Evolutionary conservation across 768 basidiomycete genomes (phyloP).

Genomic region (Leccinellum rugosiceps): DNA sequence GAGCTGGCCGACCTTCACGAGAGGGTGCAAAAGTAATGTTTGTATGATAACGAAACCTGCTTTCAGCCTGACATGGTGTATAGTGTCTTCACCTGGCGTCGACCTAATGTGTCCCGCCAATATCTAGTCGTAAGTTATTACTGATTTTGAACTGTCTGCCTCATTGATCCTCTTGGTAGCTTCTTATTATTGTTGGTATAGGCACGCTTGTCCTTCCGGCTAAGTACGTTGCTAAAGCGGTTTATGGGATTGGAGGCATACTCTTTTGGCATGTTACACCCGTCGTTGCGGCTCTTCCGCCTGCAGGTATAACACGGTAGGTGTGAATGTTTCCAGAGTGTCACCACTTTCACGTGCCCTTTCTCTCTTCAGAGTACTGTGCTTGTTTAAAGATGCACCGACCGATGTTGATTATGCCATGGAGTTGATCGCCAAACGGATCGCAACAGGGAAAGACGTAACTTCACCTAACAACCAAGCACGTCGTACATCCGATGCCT

Average conservation of each 20-base stretch:
- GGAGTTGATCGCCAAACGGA: conserved; percentile 60
- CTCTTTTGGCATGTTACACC: conserved; percentile 65
- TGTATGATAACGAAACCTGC: background rate
- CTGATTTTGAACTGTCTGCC: background rate
- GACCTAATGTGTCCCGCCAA: conserved; percentile 44
- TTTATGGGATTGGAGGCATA: conserved; percentile 45
- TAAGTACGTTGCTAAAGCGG: conserved; percentile 45
- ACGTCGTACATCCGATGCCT: conserved; percentile 14
- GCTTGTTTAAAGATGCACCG: conserved; percentile 49
- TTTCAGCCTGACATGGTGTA: background rate
- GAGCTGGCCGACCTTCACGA: conserved; percentile 62
- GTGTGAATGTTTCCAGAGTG: conserved; percentile 8
- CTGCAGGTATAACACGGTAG: conserved; percentile 45
- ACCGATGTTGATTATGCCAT: conserved; percentile 72
- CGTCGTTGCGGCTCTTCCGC: conserved; percentile 49
- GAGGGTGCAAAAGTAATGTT: conserved; percentile 55
- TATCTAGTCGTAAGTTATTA: conserved; percentile 45
- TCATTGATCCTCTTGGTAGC: conserved; percentile 7
- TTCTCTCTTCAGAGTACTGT: conserved; percentile 39
- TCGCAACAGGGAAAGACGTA: conserved; percentile 50
- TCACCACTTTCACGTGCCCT: background rate
- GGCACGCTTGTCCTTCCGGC: conserved; percentile 46
- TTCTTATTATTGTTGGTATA: conserved; percentile 41
- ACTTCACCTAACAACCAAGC: conserved; percentile 20
- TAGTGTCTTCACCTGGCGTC: conserved; percentile 70